These are phyloP conservation scores for Leccinellum luteum DNA, from an alignment of 768 basidiomycete genomes.

Conservation along the genomic window DNA sequence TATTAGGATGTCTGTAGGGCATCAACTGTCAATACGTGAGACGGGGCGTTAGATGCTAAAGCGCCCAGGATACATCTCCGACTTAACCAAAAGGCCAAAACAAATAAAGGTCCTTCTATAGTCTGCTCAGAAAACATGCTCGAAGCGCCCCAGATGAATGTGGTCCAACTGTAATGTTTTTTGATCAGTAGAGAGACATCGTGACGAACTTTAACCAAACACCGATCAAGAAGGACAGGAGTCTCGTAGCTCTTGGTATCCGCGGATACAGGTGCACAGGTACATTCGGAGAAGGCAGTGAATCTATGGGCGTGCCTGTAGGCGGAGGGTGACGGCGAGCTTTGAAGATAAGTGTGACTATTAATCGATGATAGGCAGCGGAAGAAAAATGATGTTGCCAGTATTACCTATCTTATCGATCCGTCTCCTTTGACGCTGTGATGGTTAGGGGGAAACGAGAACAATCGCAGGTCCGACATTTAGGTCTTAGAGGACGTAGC, in stretches of 20 bases:
- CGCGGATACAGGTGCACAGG: conserved; percentile 32
- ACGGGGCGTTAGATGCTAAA: background rate
- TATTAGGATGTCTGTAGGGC: background rate
- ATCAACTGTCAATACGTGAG: no score
- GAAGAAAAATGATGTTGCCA: no score
- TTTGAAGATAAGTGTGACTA: conserved; percentile 29
- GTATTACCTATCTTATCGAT: no score
- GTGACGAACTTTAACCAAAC: conserved; percentile 14
- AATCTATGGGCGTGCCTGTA: conserved; percentile 26
- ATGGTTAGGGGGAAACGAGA: no score
- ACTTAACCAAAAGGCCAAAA: conserved; percentile 10
- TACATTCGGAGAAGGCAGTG: conserved; percentile 16
- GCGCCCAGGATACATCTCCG: no score
- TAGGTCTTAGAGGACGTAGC: no score
- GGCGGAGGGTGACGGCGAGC: conserved; percentile 56
- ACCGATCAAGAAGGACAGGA: background rate
- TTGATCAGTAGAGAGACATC: background rate
- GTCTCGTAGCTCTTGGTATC: conserved; percentile 23
- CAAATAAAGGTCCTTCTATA: conserved; percentile 1
- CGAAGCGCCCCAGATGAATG: conserved; percentile 7
- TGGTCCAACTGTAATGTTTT: background rate
- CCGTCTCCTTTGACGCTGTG: no score
- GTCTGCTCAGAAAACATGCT: conserved; percentile 5
- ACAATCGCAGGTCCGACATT: no score
- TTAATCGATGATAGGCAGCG: no score